Base-by-base conservation (phyloP, 768 basidiomycete genomes). In the Dentipellis sp. region DNA sequence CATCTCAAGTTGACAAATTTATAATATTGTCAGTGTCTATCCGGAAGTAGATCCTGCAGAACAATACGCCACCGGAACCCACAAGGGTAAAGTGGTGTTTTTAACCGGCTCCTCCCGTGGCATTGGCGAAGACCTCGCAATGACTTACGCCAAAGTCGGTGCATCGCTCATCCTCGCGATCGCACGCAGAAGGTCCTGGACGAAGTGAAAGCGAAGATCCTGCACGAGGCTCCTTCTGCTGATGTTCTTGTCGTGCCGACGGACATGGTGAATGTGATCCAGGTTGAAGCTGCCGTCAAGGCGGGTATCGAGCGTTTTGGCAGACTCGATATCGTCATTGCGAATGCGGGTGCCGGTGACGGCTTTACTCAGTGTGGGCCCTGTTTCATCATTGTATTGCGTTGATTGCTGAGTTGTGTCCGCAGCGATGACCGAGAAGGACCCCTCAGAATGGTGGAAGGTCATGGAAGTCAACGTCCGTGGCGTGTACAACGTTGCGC, bases 31-130 rank as follows among this genome's bases (percentile, higher is more conserved):
- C 16, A 37, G 59, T 23, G 16, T 60, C 21, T 60, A 60, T 29
- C 50, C 50, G 3, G 38, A 29, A 1, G 51, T 58, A 9, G 53
- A 59, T 53, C 59, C 3, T 14, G 23, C 29, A 10, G 38, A 7
- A 8, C 53, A 57, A 12, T 59, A 46, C 12, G 50, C 53, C 4
- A 53, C 36, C 9, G 53, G 54, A 29, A 40, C 56, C 8, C 58
- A 42, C 21, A 50, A 53, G 53, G 50, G 49, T 2, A 60, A 60
- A 35, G 58, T 59, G 1, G 62, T 62, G 9, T 23, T 65, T 29
- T 56, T 66, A 55, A 65, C 64, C 7, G 65, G 65, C 14, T 58
- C 57, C 6, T 56, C 55, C 4, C 58, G 56, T 14, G 65, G 64
- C 19, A 64, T 66, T 1, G 29, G 65, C 4, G 38, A 54, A 14